phyloP scores from a whole-genome alignment of 2,329 filamentous ascomycete species.

The Diaporthe caulivora region DNA sequence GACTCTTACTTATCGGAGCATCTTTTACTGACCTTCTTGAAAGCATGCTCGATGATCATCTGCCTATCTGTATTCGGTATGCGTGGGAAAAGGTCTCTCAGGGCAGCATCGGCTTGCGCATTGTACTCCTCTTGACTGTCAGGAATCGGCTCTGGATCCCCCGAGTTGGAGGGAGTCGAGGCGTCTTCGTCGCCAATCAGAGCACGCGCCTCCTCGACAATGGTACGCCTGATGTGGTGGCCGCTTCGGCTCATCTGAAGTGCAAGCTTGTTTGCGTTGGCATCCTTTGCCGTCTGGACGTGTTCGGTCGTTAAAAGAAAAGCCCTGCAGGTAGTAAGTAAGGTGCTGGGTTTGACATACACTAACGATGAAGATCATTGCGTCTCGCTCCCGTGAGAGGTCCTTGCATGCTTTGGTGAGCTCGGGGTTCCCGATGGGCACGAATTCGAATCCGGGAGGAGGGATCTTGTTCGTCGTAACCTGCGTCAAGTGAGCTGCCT shows the following conservation, averaged over 20 bases:
- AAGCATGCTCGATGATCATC: slow-evolving; percentile 72
- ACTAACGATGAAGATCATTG: slow-evolving; percentile 76
- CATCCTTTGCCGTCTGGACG: slow-evolving; percentile 50
- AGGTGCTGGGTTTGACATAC: slow-evolving; percentile 54
- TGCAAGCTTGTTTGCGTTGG: slow-evolving; percentile 55
- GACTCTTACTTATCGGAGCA: slow-evolving; percentile 39
- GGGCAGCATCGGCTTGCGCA: slow-evolving; percentile 70
- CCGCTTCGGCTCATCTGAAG: slow-evolving; percentile 71
- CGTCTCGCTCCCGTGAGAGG: slow-evolving; percentile 70
- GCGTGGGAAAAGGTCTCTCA: slow-evolving; percentile 74
- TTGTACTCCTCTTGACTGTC: slow-evolving; percentile 71
- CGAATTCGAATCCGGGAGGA: slow-evolving; percentile 72
- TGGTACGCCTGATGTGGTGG: slow-evolving; percentile 69
- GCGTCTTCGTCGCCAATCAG: slow-evolving; percentile 45
- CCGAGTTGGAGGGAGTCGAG: slow-evolving; percentile 43
- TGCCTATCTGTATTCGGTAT: slow-evolving; percentile 75
- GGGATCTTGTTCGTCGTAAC: slow-evolving; percentile 64
- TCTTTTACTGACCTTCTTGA: slow-evolving; percentile 65
- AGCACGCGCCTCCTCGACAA: slow-evolving; percentile 67
- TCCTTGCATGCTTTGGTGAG: slow-evolving; percentile 74
- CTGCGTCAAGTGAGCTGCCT: slow-evolving; percentile 52
- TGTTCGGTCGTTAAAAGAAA: slow-evolving; percentile 40
- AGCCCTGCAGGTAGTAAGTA: slow-evolving; percentile 13
- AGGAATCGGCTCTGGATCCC: slow-evolving; percentile 69
- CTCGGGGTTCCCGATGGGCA: slow-evolving; percentile 72